Evolutionary conservation across 2,329 filamentous ascomycete species (phyloP).

Genomic region (Beauveria australis): DNA sequence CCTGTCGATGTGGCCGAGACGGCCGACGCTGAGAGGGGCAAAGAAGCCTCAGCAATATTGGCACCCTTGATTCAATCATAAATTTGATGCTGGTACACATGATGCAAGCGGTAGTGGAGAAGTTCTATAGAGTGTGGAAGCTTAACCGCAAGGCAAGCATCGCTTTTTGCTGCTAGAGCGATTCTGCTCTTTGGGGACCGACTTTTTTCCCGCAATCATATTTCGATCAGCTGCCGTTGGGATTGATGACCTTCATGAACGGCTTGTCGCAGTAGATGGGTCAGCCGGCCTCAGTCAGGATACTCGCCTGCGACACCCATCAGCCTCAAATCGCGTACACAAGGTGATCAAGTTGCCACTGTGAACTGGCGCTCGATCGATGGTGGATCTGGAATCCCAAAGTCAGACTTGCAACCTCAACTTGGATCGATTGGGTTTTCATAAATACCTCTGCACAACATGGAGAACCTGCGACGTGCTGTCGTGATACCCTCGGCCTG

Average conservation of each 20-base stretch:
- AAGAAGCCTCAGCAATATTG: constrained; percentile 6
- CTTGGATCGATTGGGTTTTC: too few species aligned
- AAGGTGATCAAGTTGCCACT: too few species aligned
- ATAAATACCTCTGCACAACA: too few species aligned
- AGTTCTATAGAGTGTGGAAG: constrained; percentile 8
- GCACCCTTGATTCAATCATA: constrained; percentile 13
- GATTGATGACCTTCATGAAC: constrained; percentile 10
- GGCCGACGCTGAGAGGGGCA: constrained; percentile 12
- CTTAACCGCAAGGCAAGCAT: constrained; percentile 12
- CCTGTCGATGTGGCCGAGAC: constrained; percentile 13
- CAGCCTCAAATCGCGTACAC: not conserved
- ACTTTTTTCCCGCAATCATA: constrained; percentile 10
- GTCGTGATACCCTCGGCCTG: too few species aligned
- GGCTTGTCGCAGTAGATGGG: constrained; percentile 13
- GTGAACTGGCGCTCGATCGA: too few species aligned
- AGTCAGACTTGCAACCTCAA: too few species aligned
- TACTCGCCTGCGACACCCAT: not conserved
- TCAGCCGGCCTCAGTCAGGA: constrained; percentile 7
- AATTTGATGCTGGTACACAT: constrained; percentile 14
- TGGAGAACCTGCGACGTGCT: too few species aligned
- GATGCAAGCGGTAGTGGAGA: constrained; percentile 7
- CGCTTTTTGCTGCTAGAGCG: not conserved
- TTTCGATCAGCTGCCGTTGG: not conserved
- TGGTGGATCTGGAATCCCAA: too few species aligned
- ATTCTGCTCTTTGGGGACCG: not conserved